These are phyloP conservation scores for Fusarium sp. DNA, from an alignment of 2,329 filamentous ascomycete genomes.

Conservation along the genomic window DNA sequence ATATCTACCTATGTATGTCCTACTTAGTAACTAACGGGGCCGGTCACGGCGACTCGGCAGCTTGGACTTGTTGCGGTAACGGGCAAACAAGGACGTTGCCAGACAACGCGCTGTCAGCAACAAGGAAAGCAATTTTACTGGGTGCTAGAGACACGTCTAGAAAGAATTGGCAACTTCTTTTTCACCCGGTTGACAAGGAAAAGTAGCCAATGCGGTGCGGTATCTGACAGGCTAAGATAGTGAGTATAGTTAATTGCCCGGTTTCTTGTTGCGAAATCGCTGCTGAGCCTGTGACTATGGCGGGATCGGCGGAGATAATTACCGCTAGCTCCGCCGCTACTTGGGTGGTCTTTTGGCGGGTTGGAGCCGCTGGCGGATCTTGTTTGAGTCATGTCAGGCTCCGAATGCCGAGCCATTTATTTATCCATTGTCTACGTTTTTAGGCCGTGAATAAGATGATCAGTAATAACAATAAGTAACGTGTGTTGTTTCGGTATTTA, in stretches of 20 bases:
- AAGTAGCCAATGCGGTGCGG: slow-evolving; percentile 14
- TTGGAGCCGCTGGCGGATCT: slow-evolving; percentile 24
- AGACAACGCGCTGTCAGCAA: slow-evolving; percentile 21
- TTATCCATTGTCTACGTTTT: too few relatives aligned
- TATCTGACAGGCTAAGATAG: slow-evolving; percentile 11
- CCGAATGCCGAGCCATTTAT: slow-evolving; percentile 2
- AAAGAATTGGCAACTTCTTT: neutral
- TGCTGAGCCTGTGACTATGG: neutral
- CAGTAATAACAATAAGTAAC: neutral
- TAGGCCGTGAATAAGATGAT: too few relatives aligned
- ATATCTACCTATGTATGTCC: too few relatives aligned
- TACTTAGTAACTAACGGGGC: slow-evolving; percentile 19
- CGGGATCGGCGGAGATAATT: slow-evolving; percentile 1
- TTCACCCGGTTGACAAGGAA: slow-evolving; percentile 2
- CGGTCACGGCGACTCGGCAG: slow-evolving; percentile 19
- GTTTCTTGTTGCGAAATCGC: slow-evolving; percentile 9
- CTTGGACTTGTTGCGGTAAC: neutral
- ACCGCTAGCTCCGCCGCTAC: slow-evolving; percentile 16
- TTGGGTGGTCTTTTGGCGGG: slow-evolving; percentile 17
- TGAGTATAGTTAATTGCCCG: neutral
- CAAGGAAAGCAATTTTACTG: slow-evolving; percentile 24
- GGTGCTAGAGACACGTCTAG: slow-evolving; percentile 20
- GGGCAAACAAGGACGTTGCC: slow-evolving; percentile 5
- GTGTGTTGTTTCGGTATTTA: neutral
- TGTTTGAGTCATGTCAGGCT: slow-evolving; percentile 27